Evolutionary conservation across 345 rosid species (phyloP), one percentile per base, ranked within the genome.

Genomic region (Linum trigynum): DNA sequence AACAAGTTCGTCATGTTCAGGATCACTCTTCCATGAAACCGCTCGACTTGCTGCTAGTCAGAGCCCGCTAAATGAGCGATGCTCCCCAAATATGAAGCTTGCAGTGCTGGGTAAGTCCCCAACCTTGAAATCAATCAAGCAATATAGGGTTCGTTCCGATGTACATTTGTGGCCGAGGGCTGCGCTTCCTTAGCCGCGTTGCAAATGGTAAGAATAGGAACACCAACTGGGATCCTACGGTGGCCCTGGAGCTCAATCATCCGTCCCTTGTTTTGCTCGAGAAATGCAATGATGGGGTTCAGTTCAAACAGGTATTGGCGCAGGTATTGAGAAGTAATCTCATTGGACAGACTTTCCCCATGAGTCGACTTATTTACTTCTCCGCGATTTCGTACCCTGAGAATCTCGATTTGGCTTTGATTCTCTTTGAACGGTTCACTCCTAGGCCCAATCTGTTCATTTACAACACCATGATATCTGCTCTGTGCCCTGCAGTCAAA

Each of bases 351-450:
- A 82, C 82, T 4, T 85, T 85, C 65, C 84, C 86, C 0, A 85
- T 85, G 89, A 85, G 89, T 59, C 75, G 86, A 61, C 82, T 85
- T 60, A 70, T 85, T 64, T 72, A 70, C 0, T 79, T 74, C 76
- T 77, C 86, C 7, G 80, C 86, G 15, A 57, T 81, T 38, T 78
- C 86, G 38, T 57, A 70, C 71, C 86, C 86, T 17, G 81, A 74
- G 55, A 81, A 77, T 39, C 6, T 76, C 42, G 86, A 82, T 71
- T 36, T 79, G 42, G 84, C 82, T 0, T 53, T 74, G 57, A 75
- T 69, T 65, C 78, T 85, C 37, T 77, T 82, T 67, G 65, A 57
- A 61, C 17, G 79, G 35, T 82, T 72, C 43, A 82, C 84, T 37
- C 85, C 85, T 42, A 61, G 53, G n/a, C 84, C 82, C 1, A 85